Conservation (phyloP, 805 yeast genomes). For the Metschnikowia proteae region DNA sequence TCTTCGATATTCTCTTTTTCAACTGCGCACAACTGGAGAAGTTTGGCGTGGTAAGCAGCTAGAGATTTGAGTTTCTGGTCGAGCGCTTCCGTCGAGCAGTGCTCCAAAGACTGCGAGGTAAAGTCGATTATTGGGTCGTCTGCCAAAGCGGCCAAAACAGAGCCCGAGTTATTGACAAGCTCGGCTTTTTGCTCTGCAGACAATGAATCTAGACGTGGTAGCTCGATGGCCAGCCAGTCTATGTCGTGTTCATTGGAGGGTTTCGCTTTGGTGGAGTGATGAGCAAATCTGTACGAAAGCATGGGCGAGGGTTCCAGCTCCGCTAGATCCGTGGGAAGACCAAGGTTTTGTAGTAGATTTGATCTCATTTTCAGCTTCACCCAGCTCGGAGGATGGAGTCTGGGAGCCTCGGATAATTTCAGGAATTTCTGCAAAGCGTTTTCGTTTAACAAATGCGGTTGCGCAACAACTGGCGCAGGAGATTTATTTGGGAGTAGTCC, state of each 20-base stretch:
- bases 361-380: conserved; percentile 60
- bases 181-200: conserved; percentile 24
- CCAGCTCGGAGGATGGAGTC: conserved; percentile 65
- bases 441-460: conserved; percentile 22
- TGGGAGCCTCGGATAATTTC: conserved; percentile 46
- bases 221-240: conserved; percentile 32
- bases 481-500: conserved; percentile 8
- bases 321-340: conserved; percentile 71
- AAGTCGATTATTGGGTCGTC: conserved; percentile 34
- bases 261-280: conserved; percentile 11
- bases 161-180: conserved; percentile 24
- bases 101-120: conserved; percentile 23
- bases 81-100: conserved; percentile 23
- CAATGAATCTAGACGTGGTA: conserved; percentile 35
- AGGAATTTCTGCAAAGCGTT: conserved; percentile 41
- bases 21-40: conserved; percentile 32
- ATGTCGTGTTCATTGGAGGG: conserved; percentile 30
- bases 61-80: conserved; percentile 35
- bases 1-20: conserved; percentile 53
- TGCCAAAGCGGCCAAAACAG: conserved; percentile 29
- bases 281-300: not conserved
- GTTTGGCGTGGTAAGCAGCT: conserved; percentile 22
- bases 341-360: conserved; percentile 58
- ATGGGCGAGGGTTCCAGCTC: conserved; percentile 29
- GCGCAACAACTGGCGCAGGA: not conserved